Evolutionary conservation across 2,329 filamentous ascomycete species (phyloP), one percentile per base, ranked within the genome.

Genomic region (Pseudocercospora pini-densiflorae): DNA sequence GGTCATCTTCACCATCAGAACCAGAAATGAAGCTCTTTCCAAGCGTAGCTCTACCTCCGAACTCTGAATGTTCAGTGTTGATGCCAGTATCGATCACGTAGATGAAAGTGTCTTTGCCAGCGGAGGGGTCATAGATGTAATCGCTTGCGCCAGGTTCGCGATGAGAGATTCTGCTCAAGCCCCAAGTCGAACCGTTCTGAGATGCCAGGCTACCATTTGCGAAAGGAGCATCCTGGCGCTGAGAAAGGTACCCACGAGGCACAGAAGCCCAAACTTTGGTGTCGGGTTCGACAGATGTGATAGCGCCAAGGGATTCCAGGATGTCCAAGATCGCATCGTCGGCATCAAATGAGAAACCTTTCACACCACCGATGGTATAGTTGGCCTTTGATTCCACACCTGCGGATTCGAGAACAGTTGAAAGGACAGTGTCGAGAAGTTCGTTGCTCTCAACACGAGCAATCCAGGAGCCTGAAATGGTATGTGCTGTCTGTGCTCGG

Each of bases 1-100:
- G 86, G 68, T 85, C 81, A 69, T 81, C 79, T n/a, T 75, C 76
- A 61, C 79, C 74, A 19, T 65, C 65, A 59, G 79, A 79, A 5
- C 71, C 76, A 43, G 76, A 76, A 64, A 71, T 75, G 21, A 70
- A 69, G 24, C 61, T 68, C 5, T 54, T 31, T 23, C 67, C 67
- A 12, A 66, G 61, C 4, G 54, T 74, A 8, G 78, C 80, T 62
- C 79, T 73, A 3, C 76, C 77, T 33, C 69, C 76, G 47, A 80
- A 81, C 55, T 81, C 73, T 63, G 49, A 63, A 53, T 75, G 73
- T n/a, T 68, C 63, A 29, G 65, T 69, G 49, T 70, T 62, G 55
- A 76, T 66, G 57, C 75, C 73, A 31, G 73, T 72, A 36, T 71
- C 70, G 21, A 71, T 70, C 8, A 71, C 64, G 33, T 70, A 71